Base-by-base conservation (phyloP, 805 yeast species). In the Debaryomyces hansenii region DNA sequence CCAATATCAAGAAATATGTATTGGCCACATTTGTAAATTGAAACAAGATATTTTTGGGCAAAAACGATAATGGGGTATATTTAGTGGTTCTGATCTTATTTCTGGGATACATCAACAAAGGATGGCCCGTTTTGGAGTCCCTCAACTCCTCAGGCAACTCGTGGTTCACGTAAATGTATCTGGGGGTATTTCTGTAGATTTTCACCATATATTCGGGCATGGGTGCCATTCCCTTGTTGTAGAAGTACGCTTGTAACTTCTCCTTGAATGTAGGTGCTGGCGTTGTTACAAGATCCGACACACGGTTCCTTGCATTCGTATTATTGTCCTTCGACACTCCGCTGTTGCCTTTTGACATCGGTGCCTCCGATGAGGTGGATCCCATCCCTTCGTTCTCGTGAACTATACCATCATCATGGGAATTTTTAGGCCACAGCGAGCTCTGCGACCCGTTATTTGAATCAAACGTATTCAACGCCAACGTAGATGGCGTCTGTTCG, bases 61-160 rank as follows among this genome's bases (percentile, higher is more conserved):
- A 51, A 50, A 82, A 82, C 20, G 79, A 66, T 38, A 80, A 48
- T 6, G 85, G 83, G 6, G 85, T 81, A 57, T 82, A 82, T 60
- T 80, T 82, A 4, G 85, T 80, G 9, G 86, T 81, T 63, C 84
- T 72, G 47, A 82, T 77, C 59, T 81, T 82, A 58, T 82, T 82
- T 55, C 84, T 61, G 5, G 82, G 76, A 54, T 75, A 81, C 3
- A 49, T 39, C 1, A 66, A 54, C 15, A 63, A 55, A 3, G 80
- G 79, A n/a, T 48, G 40, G 14, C 66, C 67, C 11, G 58, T 39
- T 21, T 49, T 52, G 2, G 44, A 42, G 46, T 76, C 70, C 5
- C 55, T 52, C 65, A 70, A 69, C 16, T 68, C 61, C 5, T 59
- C 63, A 1, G 86, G 85, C 35, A 82, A 62, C 6, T 69, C 72